These are phyloP conservation scores for Colletotrichum sp. DNA, from an alignment of 2,329 filamentous ascomycete genomes.

Conservation along the genomic window DNA sequence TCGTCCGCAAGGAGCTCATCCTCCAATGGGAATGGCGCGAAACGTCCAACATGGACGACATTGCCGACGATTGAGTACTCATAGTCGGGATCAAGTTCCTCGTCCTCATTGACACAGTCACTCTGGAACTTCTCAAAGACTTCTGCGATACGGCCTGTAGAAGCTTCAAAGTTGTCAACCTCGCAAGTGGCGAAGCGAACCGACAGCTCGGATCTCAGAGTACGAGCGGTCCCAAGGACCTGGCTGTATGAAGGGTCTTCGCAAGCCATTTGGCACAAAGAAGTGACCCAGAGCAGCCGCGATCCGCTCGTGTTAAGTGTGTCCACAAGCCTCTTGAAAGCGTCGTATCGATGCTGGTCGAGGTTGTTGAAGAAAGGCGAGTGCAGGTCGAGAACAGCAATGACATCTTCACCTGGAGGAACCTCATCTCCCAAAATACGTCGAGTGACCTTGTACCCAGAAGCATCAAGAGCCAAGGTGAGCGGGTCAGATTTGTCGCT, in stretches of 20 bases:
- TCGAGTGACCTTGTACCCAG: background rate
- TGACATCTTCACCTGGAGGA: constrained; percentile 26
- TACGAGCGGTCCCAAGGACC: constrained; percentile 30
- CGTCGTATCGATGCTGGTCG: constrained; percentile 10
- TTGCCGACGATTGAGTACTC: constrained; percentile 34
- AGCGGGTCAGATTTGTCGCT: background rate
- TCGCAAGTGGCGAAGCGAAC: constrained; percentile 34
- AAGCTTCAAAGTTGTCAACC: constrained; percentile 22
- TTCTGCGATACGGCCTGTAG: background rate
- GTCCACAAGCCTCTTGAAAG: constrained; percentile 19
- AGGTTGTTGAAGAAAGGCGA: constrained; percentile 31
- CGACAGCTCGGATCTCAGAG: constrained; percentile 30
- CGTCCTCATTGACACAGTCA: background rate
- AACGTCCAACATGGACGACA: constrained; percentile 27
- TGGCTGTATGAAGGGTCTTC: constrained; percentile 29
- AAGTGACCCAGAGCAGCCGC: constrained; percentile 36
- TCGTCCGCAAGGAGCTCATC: constrained; percentile 23
- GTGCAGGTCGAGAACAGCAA: constrained; percentile 29
- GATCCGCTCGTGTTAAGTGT: background rate
- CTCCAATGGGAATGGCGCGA: constrained; percentile 28
- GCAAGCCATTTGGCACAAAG: constrained; percentile 27
- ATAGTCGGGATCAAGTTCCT: constrained; percentile 27
- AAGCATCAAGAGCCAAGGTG: background rate
- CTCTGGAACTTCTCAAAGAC: background rate
- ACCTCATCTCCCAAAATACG: background rate